phyloP scores from a whole-genome alignment of 2,329 filamentous ascomycete genomes.

The Pestalotiopsis sp. region DNA sequence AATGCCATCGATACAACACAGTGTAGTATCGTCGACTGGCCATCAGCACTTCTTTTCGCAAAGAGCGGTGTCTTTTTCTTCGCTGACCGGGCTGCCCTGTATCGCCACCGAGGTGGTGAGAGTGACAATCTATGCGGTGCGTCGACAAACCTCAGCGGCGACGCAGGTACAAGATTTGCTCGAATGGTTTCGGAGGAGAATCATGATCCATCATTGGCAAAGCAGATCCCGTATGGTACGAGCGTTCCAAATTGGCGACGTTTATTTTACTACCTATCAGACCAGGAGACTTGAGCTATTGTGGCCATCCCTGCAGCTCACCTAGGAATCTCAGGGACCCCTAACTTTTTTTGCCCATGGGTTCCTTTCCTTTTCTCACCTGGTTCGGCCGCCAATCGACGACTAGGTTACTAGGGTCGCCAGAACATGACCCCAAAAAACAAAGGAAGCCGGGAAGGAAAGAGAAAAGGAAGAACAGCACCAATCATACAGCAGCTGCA shows the following conservation, averaged over 20 bases:
- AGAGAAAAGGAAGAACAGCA: background rate
- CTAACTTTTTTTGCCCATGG: constrained; percentile 4
- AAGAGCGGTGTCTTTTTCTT: background rate
- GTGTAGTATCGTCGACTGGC: background rate
- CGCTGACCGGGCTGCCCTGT: background rate
- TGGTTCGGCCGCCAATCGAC: constrained; percentile 9
- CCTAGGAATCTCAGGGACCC: constrained; percentile 8
- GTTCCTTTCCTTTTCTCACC: constrained; percentile 9
- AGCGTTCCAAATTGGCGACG: background rate
- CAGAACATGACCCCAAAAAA: background rate
- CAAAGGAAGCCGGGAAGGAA: background rate
- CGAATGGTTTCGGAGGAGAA: background rate
- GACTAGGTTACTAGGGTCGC: background rate
- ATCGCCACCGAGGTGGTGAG: background rate
- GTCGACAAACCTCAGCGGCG: background rate
- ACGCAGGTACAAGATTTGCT: background rate
- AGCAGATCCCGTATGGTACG: background rate
- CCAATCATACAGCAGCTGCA: background rate
- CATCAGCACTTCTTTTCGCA: background rate
- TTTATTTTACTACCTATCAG: background rate
- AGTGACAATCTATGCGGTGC: background rate
- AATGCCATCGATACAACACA: constrained; percentile 3
- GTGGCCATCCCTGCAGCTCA: background rate
- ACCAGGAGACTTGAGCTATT: background rate
- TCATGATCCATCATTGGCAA: background rate